A percentile compares a stretch with the other conserved stretches of the same genome.
Evolutionary conservation across 345 rosid genomes (phyloP).

Genomic region (Eucalyptus microcorys): DNA sequence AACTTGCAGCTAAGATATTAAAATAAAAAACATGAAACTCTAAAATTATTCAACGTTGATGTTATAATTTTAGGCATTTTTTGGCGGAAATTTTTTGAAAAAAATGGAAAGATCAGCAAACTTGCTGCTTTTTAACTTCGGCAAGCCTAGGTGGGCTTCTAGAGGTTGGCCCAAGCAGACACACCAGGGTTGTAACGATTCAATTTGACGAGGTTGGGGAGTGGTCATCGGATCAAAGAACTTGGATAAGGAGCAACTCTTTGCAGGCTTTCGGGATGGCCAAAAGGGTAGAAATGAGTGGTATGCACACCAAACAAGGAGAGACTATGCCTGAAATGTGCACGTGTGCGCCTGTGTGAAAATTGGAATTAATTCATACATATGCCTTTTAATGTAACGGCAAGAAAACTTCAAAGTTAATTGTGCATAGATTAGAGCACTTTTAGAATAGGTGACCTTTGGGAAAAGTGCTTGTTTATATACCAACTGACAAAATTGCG

Average conservation of each 20-base stretch:
- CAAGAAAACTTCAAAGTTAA: not conserved
- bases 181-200: not conserved
- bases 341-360: not conserved
- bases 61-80: not conserved
- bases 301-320: not conserved
- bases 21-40: not conserved
- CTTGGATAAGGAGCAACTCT: not conserved
- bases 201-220: not conserved
- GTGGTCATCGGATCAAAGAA: too few relatives aligned
- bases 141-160: not conserved
- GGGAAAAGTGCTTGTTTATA: not conserved
- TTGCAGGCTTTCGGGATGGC: not conserved
- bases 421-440: not conserved
- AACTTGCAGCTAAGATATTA: not conserved
- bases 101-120: not conserved
- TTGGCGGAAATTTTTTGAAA: not conserved
- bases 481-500: too few relatives aligned
- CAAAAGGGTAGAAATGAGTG: too few relatives aligned
- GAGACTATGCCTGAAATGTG: not conserved
- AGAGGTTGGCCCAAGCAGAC: not conserved
- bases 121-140: not conserved
- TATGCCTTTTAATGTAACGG: rapidly evolving
- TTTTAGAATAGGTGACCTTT: not conserved
- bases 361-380: too few relatives aligned
- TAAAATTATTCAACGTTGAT: not conserved